Evolutionary conservation across 345 rosid species (phyloP).

Genomic region (Populus davidiana): DNA sequence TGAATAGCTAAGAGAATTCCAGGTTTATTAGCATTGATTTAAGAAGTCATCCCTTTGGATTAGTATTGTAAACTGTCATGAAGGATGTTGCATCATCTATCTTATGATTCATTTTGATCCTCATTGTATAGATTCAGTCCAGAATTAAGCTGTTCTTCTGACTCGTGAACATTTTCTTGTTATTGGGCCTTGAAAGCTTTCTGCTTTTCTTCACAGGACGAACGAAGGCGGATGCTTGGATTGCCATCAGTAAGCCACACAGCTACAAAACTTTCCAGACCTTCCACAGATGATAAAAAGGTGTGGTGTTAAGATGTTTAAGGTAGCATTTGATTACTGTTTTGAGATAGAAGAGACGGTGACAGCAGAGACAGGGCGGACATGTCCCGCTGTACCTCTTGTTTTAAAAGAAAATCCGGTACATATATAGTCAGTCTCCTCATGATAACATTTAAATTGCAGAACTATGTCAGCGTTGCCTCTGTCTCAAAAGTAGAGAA

Average conservation of each 20-base stretch:
- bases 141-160: not conserved
- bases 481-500: slow-evolving; percentile 39
- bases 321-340: too few relatives aligned
- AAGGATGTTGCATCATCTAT: not conserved
- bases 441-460: slow-evolving; percentile 25
- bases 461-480: slow-evolving; percentile 24
- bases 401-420: not conserved
- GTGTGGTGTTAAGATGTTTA: slow-evolving; percentile 13
- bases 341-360: too few relatives aligned
- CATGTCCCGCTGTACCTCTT: too few relatives aligned
- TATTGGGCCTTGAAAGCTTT: not conserved
- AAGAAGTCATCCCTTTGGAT: not conserved
- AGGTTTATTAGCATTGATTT: not conserved
- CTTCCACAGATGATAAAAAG: slow-evolving; percentile 22
- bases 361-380: too few relatives aligned
- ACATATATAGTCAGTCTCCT: not conserved
- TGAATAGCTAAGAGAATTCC: not conserved
- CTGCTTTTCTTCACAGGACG: slow-evolving; percentile 34
- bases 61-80: not conserved
- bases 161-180: too few relatives aligned
- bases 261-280: slow-evolving; percentile 15
- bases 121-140: not conserved
- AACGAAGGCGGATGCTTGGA: slow-evolving; percentile 57
- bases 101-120: not conserved
- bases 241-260: slow-evolving; percentile 27